Conservation (phyloP, 1,284 basidiomycete species). For the Apiotrichum veenhuisii region DNA sequence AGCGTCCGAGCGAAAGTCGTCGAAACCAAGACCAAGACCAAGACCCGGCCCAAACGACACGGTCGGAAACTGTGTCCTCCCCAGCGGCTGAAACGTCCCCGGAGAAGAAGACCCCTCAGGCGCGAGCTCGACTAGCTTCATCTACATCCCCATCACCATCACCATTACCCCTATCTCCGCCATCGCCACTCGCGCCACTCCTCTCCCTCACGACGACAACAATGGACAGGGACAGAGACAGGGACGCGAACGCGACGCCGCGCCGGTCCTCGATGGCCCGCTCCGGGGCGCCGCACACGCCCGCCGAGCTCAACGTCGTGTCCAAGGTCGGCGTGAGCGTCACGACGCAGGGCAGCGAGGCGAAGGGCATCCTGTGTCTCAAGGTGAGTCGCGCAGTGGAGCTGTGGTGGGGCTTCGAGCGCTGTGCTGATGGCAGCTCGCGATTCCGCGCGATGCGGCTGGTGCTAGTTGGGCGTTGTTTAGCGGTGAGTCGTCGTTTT, state of each 20-base stretch:
- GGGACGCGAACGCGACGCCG: not conserved
- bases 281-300: not conserved
- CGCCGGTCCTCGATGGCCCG: not conserved
- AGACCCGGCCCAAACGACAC: too few relatives aligned
- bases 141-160: too few relatives aligned
- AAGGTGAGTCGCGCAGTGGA: conserved; percentile 26
- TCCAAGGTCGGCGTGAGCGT: conserved; percentile 36
- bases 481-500: conserved; percentile 21
- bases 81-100: too few relatives aligned
- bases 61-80: too few relatives aligned
- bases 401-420: too few relatives aligned
- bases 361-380: conserved; percentile 33
- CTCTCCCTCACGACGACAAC: not conserved
- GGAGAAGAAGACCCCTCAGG: too few relatives aligned
- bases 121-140: too few relatives aligned
- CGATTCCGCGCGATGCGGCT: not conserved
- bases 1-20: too few relatives aligned
- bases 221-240: not conserved
- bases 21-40: too few relatives aligned
- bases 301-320: conserved; percentile 25
- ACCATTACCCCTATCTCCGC: too few relatives aligned
- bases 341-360: conserved; percentile 22
- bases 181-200: not conserved
- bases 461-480: conserved; percentile 30
- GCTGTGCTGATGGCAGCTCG: not conserved